phyloP scores from a whole-genome alignment of 129 eudicot genomes.

The Oenanthe sinensis region DNA sequence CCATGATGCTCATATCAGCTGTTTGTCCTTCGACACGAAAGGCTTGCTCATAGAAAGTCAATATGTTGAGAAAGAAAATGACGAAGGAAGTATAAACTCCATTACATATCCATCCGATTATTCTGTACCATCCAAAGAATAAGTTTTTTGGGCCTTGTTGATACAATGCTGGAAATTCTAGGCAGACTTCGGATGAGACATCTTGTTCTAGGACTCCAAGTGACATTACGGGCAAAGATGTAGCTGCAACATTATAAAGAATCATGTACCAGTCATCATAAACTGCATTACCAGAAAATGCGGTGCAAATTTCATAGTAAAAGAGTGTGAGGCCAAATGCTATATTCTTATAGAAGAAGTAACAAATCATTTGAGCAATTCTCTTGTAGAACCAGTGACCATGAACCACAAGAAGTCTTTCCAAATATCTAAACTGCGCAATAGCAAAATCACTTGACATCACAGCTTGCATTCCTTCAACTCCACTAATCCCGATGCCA shows the following conservation, averaged over 20 bases:
- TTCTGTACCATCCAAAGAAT: constrained; percentile 17
- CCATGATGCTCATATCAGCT: constrained; percentile 9
- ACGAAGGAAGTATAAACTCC: constrained; percentile 12
- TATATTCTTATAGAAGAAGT: constrained; percentile 15
- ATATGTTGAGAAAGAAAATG: constrained; percentile 2
- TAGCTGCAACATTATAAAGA: constrained; percentile 6
- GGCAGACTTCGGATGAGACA: constrained; percentile 7
- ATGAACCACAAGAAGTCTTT: constrained; percentile 15
- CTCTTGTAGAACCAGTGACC: constrained; percentile 17
- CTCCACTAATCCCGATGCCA: constrained; percentile 15
- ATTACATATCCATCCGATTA: constrained; percentile 13
- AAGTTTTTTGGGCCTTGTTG: constrained; percentile 15
- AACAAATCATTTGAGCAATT: constrained; percentile 17
- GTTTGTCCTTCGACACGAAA: constrained; percentile 8
- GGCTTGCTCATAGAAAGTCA: background rate
- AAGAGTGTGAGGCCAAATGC: constrained; percentile 7
- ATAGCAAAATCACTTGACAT: constrained; percentile 16
- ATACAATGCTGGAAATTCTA: constrained; percentile 16
- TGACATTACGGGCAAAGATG: constrained; percentile 6
- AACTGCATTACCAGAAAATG: constrained; percentile 6
- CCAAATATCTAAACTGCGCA: constrained; percentile 9
- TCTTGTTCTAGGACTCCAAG: constrained; percentile 13
- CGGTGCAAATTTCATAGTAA: constrained; percentile 7
- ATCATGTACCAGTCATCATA: constrained; percentile 14
- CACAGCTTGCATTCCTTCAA: constrained; percentile 19